phyloP scores from a whole-genome alignment of 1,284 basidiomycete species.

The Cryptococcus depauperatus region DNA sequence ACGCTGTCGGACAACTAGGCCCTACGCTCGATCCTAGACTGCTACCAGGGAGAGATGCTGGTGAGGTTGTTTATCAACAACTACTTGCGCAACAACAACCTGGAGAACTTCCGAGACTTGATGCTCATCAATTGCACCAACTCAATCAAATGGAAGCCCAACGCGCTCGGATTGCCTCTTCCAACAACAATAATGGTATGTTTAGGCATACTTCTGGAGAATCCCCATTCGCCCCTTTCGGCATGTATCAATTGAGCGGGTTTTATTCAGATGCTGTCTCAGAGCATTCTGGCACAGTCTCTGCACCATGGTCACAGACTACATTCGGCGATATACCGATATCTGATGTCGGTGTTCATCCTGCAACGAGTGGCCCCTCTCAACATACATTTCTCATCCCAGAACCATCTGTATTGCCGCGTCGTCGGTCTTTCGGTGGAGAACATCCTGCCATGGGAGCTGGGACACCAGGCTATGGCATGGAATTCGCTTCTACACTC shows the following conservation, averaged over 20 bases:
- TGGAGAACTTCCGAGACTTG: not conserved
- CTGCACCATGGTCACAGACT: slow-evolving; percentile 25
- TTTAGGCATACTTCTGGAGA: slow-evolving; percentile 29
- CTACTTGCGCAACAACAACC: slow-evolving; percentile 9
- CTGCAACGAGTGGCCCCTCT: slow-evolving; percentile 16
- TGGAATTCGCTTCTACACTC: slow-evolving; percentile 28
- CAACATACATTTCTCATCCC: slow-evolving; percentile 14
- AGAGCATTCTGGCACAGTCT: slow-evolving; percentile 21
- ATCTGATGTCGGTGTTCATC: not conserved
- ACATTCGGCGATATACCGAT: slow-evolving; percentile 15
- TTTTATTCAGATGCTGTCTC: slow-evolving; percentile 17
- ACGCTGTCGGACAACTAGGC: not conserved
- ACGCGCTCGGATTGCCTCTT: slow-evolving; percentile 14
- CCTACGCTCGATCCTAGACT: slow-evolving; percentile 34
- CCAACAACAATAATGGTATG: slow-evolving; percentile 14
- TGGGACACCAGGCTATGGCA: slow-evolving; percentile 41
- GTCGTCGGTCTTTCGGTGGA: slow-evolving; percentile 31
- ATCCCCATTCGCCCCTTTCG: slow-evolving; percentile 38
- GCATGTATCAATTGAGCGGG: slow-evolving; percentile 33
- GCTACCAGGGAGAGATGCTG: slow-evolving; percentile 22
- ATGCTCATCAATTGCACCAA: slow-evolving; percentile 16
- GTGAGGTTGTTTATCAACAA: slow-evolving; percentile 8
- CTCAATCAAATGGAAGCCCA: slow-evolving; percentile 16
- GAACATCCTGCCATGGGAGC: slow-evolving; percentile 37
- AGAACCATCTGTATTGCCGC: slow-evolving; percentile 5